Conservation (phyloP, 371 early-diverging fungal species). For the Mortierella sp. region DNA sequence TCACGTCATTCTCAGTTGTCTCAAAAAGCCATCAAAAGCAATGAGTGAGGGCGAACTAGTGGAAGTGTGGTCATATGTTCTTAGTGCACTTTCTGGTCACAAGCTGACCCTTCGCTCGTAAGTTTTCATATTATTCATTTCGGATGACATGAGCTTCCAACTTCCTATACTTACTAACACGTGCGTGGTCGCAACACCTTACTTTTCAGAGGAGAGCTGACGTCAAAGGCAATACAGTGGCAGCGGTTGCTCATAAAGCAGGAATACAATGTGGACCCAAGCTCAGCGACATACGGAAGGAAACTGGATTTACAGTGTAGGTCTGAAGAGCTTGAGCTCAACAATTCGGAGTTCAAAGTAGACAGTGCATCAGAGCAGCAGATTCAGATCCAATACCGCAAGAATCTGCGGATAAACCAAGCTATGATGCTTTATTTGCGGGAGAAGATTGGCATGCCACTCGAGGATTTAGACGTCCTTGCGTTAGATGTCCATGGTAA, state of each 20-base stretch:
- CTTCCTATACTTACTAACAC: too few relatives aligned
- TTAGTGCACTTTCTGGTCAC: slow-evolving; percentile 6
- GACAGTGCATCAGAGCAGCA: slow-evolving; percentile 3
- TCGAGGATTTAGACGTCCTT: slow-evolving; percentile 18
- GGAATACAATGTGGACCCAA: slow-evolving; percentile 13
- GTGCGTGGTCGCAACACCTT: not conserved
- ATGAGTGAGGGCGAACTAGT: slow-evolving; percentile 21
- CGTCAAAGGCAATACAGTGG: slow-evolving; percentile 23
- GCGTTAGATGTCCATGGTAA: slow-evolving; percentile 26
- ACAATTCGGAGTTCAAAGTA: slow-evolving; percentile 28
- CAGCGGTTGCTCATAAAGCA: slow-evolving; percentile 20
- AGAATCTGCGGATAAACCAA: slow-evolving; percentile 26
- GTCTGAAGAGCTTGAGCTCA: slow-evolving; percentile 14
- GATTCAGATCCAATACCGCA: slow-evolving; percentile 18
- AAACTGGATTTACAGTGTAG: slow-evolving; percentile 22
- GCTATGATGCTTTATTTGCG: slow-evolving; percentile 23
- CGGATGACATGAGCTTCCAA: not conserved
- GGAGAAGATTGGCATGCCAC: slow-evolving; percentile 11
- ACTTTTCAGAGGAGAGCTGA: slow-evolving; percentile 16
- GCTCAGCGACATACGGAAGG: slow-evolving; percentile 14
- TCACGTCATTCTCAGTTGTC: slow-evolving; percentile 5
- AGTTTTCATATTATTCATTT: slow-evolving; percentile 6
- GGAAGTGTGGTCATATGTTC: slow-evolving; percentile 16
- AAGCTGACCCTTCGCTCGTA: slow-evolving; percentile 15
- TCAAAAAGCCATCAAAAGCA: slow-evolving; percentile 13